A percentile compares a stretch with the other conserved stretches of the same genome.
These are phyloP conservation scores for Logfia minima DNA, from an alignment of 129 eudicot genomes.

Conservation along the genomic window DNA sequence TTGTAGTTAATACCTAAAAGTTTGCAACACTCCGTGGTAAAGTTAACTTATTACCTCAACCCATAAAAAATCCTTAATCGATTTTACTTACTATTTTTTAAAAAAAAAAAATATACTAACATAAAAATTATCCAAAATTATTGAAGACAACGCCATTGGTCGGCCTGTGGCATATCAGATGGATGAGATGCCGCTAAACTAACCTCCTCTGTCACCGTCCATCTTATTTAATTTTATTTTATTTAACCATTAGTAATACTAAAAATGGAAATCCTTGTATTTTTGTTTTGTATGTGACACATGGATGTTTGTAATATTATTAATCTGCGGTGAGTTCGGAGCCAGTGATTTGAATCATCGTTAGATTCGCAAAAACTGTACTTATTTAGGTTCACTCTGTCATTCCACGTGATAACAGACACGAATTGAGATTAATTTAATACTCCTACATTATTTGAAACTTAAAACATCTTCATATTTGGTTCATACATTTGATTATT, in stretches of 20 bases:
- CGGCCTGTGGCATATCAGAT: constrained; percentile 28
- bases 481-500: too few species aligned
- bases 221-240: background rate
- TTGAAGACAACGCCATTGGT: constrained; percentile 34
- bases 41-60: constrained; percentile 11
- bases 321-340: constrained; percentile 20
- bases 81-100: background rate
- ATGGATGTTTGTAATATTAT: constrained; percentile 9
- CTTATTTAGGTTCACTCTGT: constrained; percentile 25
- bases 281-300: constrained; percentile 12
- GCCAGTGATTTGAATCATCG: constrained; percentile 27
- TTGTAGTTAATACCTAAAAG: constrained; percentile 19
- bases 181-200: constrained; percentile 21
- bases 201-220: constrained; percentile 33
- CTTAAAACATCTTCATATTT: too few species aligned
- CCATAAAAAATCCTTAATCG: background rate
- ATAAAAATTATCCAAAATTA: constrained; percentile 15
- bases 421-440: background rate
- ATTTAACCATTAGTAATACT: too few species aligned
- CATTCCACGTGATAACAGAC: constrained; percentile 32
- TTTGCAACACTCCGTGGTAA: constrained; percentile 15
- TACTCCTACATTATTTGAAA: too few species aligned
- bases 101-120: background rate
- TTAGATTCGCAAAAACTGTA: constrained; percentile 28
- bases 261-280: background rate